A percentile compares a stretch with the other conserved stretches of the same genome.
phyloP scores from a whole-genome alignment of 2,329 filamentous ascomycete genomes.

The Westerdykella sp. region DNA sequence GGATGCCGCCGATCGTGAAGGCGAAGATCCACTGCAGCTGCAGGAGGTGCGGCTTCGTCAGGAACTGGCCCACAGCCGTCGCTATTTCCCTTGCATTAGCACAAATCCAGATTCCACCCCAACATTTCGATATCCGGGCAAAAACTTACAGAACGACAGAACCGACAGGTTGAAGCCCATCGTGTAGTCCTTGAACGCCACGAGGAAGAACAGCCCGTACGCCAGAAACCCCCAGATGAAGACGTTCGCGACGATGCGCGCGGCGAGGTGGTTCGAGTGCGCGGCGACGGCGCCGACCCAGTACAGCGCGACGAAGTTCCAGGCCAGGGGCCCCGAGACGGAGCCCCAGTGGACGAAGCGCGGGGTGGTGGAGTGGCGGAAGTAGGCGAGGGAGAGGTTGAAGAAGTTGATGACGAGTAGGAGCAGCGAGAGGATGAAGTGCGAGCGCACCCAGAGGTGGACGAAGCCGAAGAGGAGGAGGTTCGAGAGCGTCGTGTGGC shows the following conservation, averaged over 20 bases:
- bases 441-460: conserved; percentile 70
- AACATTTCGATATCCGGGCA: too few relatives aligned
- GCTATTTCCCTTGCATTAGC: conserved; percentile 35
- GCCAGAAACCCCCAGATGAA: conserved; percentile 79
- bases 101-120: too few relatives aligned
- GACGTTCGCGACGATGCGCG: conserved; percentile 77
- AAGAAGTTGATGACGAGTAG: conserved; percentile 74
- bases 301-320: conserved; percentile 80
- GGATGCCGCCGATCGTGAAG: conserved; percentile 70
- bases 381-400: conserved; percentile 73
- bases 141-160: conserved; percentile 61
- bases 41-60: conserved; percentile 62
- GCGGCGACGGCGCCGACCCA: conserved; percentile 77
- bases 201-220: conserved; percentile 71
- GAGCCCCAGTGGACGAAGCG: conserved; percentile 70
- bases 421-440: conserved; percentile 70
- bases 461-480: conserved; percentile 75
- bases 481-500: conserved; percentile 83
- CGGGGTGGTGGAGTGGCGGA: conserved; percentile 66
- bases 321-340: conserved; percentile 72
- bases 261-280: conserved; percentile 57
- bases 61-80: conserved; percentile 72
- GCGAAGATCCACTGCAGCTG: conserved; percentile 92
- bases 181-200: conserved; percentile 66
- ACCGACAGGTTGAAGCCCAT: conserved; percentile 75